phyloP scores from a whole-genome alignment of 2,329 filamentous ascomycete species.

The Gliomastix tumulicola region DNA sequence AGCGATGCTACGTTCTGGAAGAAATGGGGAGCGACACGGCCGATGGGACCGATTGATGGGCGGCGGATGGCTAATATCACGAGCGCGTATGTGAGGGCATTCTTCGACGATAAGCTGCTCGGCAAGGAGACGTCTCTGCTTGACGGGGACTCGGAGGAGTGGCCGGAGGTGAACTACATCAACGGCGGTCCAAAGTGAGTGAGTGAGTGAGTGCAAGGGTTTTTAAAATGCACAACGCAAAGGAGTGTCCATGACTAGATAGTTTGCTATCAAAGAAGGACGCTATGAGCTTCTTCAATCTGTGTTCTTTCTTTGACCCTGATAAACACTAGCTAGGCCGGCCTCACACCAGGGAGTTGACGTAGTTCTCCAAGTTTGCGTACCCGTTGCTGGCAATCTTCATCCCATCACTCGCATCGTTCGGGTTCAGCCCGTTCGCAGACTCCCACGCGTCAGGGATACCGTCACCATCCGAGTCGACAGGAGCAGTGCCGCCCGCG shows the following conservation, averaged over 20 bases:
- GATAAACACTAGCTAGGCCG: no score
- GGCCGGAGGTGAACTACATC: slow-evolving; percentile 7
- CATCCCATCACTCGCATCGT: slow-evolving; percentile 31
- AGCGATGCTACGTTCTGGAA: slow-evolving; percentile 7
- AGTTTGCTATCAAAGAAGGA: no score
- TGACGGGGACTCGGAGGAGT: slow-evolving; percentile 3
- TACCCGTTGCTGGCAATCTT: slow-evolving; percentile 32
- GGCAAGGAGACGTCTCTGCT: slow-evolving; percentile 3
- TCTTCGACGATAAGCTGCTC: slow-evolving; percentile 5
- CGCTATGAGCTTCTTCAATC: no score
- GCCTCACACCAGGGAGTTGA: slow-evolving; percentile 40
- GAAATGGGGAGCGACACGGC: slow-evolving; percentile 6
- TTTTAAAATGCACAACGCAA: no score
- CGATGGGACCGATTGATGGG: slow-evolving; percentile 5
- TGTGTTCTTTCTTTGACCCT: no score
- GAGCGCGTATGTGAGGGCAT: slow-evolving; percentile 5
- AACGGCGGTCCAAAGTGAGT: no score
- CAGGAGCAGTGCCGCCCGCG: slow-evolving; percentile 24
- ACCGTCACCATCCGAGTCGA: slow-evolving; percentile 39
- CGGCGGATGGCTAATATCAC: slow-evolving; percentile 7
- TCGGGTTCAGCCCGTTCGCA: slow-evolving; percentile 30
- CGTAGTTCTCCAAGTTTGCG: slow-evolving; percentile 40
- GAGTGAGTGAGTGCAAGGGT: no score
- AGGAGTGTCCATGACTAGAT: no score
- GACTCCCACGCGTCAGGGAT: slow-evolving; percentile 41